Conservation (phyloP, 331 rosid species). For the Spiraea crenata region DNA sequence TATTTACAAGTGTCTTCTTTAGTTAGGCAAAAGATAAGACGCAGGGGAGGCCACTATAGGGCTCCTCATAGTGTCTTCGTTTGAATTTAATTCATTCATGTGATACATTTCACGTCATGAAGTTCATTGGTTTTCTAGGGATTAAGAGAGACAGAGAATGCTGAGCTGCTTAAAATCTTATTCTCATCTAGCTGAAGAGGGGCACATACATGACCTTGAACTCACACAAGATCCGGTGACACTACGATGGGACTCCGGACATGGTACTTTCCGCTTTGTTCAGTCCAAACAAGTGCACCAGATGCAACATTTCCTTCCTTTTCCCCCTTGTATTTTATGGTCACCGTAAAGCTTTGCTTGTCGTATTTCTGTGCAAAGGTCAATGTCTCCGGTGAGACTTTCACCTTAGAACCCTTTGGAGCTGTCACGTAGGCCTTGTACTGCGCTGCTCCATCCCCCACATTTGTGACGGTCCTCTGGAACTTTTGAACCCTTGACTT, state of each 20-base stretch:
- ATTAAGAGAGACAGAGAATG: too few relatives aligned
- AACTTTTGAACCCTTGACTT: slow-evolving; percentile 16
- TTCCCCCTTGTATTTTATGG: not conserved
- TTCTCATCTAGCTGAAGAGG: too few relatives aligned
- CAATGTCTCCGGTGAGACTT: slow-evolving; percentile 25
- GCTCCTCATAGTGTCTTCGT: too few relatives aligned
- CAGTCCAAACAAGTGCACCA: slow-evolving; percentile 36
- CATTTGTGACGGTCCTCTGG: slow-evolving; percentile 45
- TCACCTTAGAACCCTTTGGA: slow-evolving; percentile 19
- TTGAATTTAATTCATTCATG: too few relatives aligned
- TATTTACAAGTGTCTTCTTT: too few relatives aligned
- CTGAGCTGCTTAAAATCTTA: too few relatives aligned
- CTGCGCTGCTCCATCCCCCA: slow-evolving; percentile 40
- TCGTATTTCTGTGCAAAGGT: slow-evolving; percentile 28
- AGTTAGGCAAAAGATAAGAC: too few relatives aligned
- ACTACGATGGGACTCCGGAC: slow-evolving; percentile 44
- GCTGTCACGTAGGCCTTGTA: slow-evolving; percentile 32
- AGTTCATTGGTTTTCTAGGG: too few relatives aligned
- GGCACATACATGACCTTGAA: too few relatives aligned
- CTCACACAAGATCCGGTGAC: slow-evolving; percentile 16
- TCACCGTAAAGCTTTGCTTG: slow-evolving; percentile 28
- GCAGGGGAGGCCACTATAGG: too few relatives aligned
- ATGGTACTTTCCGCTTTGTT: slow-evolving; percentile 18
- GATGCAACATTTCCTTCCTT: slow-evolving; percentile 1
- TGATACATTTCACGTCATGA: too few relatives aligned